Conservation (phyloP, 768 basidiomycete genomes). For the Naematelia encephala region DNA sequence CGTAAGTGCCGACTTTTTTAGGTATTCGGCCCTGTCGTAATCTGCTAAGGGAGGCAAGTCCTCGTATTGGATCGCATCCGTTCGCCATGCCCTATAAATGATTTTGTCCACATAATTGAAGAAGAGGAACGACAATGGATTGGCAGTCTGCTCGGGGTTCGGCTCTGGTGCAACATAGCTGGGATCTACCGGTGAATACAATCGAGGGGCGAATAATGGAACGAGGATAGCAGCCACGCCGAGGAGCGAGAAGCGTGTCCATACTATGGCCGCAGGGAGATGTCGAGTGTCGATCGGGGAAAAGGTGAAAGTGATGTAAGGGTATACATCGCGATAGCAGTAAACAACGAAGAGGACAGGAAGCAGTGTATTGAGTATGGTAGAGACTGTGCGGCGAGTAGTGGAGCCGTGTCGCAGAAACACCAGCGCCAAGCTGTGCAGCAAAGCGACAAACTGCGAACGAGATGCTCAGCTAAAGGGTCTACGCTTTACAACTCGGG, state of each 20-base stretch:
- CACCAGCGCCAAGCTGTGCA: constrained; percentile 55
- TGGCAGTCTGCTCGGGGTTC: constrained; percentile 58
- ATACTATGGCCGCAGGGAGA: constrained; percentile 51
- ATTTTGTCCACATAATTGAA: constrained; percentile 60
- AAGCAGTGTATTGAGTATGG: constrained; percentile 58
- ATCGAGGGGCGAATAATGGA: constrained; percentile 60
- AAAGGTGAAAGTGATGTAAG: constrained; percentile 58
- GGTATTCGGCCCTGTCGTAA: constrained; percentile 48
- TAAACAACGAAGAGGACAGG: constrained; percentile 57
- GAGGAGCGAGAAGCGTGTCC: constrained; percentile 59
- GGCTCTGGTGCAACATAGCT: constrained; percentile 28
- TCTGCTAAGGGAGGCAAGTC: constrained; percentile 57
- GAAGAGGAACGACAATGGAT: constrained; percentile 54
- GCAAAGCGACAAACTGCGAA: constrained; percentile 54
- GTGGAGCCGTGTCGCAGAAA: constrained; percentile 50
- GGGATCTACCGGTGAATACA: constrained; percentile 62
- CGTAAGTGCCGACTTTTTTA: constrained; percentile 40
- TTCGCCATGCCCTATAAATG: constrained; percentile 45
- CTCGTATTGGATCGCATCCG: constrained; percentile 46
- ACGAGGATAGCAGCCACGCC: constrained; percentile 55
- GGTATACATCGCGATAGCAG: constrained; percentile 60
- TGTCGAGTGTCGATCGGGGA: constrained; percentile 55
- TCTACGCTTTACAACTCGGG: neutral
- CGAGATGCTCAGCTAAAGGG: neutral
- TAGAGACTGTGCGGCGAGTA: constrained; percentile 52